Conservation (phyloP, 495 filamentous ascomycete species). For the Trichoderma erinaceum region DNA sequence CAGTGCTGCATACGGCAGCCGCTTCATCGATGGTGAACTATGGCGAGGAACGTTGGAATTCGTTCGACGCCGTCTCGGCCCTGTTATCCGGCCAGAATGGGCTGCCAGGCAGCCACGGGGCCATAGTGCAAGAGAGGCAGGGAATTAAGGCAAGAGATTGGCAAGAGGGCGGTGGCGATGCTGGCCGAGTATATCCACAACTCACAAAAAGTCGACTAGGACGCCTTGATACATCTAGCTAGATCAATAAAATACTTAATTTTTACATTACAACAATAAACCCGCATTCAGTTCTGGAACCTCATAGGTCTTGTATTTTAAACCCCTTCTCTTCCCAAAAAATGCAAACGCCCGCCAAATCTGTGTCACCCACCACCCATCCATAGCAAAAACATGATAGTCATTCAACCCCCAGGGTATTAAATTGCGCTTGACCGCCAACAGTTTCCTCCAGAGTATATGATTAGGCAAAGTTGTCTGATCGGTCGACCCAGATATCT, state of each 20-base stretch:
- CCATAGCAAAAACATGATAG: neutral
- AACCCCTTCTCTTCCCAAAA: neutral
- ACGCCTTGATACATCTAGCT: too few relatives aligned
- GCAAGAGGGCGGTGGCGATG: too few relatives aligned
- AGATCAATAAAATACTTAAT: neutral
- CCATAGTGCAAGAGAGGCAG: too few relatives aligned
- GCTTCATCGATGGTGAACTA: neutral
- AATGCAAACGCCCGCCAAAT: neutral
- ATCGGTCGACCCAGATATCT: conserved; percentile 81
- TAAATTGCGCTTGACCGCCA: neutral
- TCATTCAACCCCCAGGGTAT: neutral
- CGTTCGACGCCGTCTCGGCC: neutral
- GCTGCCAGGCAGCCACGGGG: too few relatives aligned
- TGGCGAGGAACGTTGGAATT: neutral
- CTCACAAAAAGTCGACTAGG: too few relatives aligned
- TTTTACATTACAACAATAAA: neutral
- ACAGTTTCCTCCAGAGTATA: neutral
- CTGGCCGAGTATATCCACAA: too few relatives aligned
- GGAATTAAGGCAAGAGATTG: too few relatives aligned
- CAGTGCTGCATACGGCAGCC: neutral
- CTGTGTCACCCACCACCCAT: neutral
- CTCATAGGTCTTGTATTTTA: neutral
- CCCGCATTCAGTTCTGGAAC: neutral
- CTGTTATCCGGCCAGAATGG: too few relatives aligned
- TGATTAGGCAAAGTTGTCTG: conserved; percentile 74